A percentile compares a stretch with the other conserved stretches of the same genome.
These are phyloP conservation scores for Amanita rubescens DNA, from an alignment of 768 basidiomycete genomes.

Conservation along the genomic window DNA sequence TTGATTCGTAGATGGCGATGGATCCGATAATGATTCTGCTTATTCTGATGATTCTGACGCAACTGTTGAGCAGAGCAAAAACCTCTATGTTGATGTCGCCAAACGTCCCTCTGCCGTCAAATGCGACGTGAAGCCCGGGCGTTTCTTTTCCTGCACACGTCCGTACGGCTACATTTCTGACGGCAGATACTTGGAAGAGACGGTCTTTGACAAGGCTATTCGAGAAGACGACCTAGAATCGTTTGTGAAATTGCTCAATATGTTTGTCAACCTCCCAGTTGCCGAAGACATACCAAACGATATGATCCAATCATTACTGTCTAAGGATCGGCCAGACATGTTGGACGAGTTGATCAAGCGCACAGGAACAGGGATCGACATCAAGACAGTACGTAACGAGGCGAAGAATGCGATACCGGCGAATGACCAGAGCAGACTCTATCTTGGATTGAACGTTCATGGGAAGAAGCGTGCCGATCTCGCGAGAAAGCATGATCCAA, in stretches of 20 bases:
- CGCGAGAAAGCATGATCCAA: constrained; percentile 41
- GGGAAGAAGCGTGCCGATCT: constrained; percentile 55
- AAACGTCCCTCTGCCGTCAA: constrained; percentile 37
- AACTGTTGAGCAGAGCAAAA: constrained; percentile 26
- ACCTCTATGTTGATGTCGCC: constrained; percentile 38
- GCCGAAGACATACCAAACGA: constrained; percentile 17
- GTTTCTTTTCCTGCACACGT: background rate
- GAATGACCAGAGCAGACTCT: constrained; percentile 36
- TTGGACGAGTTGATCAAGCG: constrained; percentile 51
- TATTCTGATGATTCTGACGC: constrained; percentile 23
- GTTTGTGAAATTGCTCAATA: constrained; percentile 37
- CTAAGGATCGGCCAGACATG: constrained; percentile 38
- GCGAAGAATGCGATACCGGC: constrained; percentile 18
- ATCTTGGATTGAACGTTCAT: constrained; percentile 55
- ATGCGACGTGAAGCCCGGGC: constrained; percentile 28
- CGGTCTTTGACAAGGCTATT: constrained; percentile 29
- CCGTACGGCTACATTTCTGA: background rate
- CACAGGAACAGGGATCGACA: constrained; percentile 35
- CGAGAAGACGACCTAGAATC: constrained; percentile 40
- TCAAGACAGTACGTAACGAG: constrained; percentile 19
- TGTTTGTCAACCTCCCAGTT: constrained; percentile 31
- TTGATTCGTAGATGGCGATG: constrained; percentile 19
- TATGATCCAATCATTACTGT: constrained; percentile 23
- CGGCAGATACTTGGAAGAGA: constrained; percentile 1
- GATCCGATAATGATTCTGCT: constrained; percentile 36